Base-by-base conservation (phyloP, 2,329 filamentous ascomycete species). In the Zasmidium cellare region DNA sequence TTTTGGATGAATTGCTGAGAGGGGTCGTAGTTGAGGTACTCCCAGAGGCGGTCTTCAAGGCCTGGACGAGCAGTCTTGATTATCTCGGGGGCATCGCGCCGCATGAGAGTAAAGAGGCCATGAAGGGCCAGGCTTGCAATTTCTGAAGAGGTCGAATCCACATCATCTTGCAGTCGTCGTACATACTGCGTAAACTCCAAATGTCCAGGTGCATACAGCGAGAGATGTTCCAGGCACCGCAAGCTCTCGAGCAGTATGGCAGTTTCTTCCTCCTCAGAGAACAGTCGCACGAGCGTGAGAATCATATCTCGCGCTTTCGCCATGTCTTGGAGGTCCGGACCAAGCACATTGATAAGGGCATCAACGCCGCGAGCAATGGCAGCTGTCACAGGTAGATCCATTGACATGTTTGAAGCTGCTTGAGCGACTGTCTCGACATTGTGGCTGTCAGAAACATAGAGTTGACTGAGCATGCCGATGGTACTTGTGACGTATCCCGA, bases 321-420 rank as follows among this genome's bases (percentile, higher is more conserved):
- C 63, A 94, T 86, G 69, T 97, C 94, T 74, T 97, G 94, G 20
- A 99, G 79, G 75, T 99, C 96, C 0, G 94, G 94, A 0, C 94
- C 94, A 11, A 99, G 82, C 9, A 99, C 94, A 66, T 97, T 97
- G 76, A 99, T 92, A 22, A 96, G 82, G n/a, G 92, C 94, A 74
- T 97, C 92, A 25, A 97, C 87, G 66, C 91, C 96, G 66, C 91
- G 87, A 28, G 90, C 89, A 60, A 97, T 87, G 1, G 92, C 89
- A 19, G 91, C 87, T 1, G 89, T 85, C 0, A 93, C 93, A 5
- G 91, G 87, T 22, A 92, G 81, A 56, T 94, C 91, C 67, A 96
- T 81, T 74, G 97, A 92, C 35, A 96, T 83, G 71, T 96, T 97
- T 69, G 94, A 97, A 0, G 90, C 92, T 7, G 91, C 87, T 44